phyloP scores from a whole-genome alignment of 345 rosid species.

The Ceriops zippeliana region DNA sequence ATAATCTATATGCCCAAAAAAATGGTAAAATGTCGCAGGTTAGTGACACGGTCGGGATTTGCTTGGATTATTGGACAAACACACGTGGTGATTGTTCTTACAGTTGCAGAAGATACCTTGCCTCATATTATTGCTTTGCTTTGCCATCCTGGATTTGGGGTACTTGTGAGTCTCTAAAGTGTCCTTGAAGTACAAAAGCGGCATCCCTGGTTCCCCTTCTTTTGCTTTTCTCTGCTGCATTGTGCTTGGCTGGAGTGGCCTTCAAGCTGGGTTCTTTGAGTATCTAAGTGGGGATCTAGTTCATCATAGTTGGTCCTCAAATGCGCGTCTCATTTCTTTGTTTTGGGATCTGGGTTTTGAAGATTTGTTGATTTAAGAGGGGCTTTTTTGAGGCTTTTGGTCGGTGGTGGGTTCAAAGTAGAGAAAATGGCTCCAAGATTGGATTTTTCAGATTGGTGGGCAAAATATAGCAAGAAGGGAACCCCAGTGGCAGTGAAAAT shows the following conservation, averaged over 20 bases:
- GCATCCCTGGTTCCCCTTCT: slow-evolving; percentile 13
- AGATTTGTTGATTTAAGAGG: slow-evolving; percentile 12
- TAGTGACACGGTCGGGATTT: slow-evolving; percentile 11
- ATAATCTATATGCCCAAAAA: neutral
- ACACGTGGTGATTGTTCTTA: slow-evolving; percentile 40
- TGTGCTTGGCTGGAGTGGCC: slow-evolving; percentile 33
- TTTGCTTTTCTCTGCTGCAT: slow-evolving; percentile 26
- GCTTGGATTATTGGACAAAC: slow-evolving; percentile 29
- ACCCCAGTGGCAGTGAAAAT: slow-evolving; percentile 84
- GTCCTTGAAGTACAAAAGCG: neutral
- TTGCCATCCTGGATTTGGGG: slow-evolving; percentile 30
- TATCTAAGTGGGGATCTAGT: slow-evolving; percentile 23
- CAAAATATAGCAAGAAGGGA: slow-evolving; percentile 57
- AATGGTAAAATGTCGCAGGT: slow-evolving; percentile 24
- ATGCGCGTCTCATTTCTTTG: slow-evolving; percentile 32
- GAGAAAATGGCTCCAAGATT: slow-evolving; percentile 59
- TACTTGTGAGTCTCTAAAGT: slow-evolving; percentile 7
- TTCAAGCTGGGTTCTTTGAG: slow-evolving; percentile 31
- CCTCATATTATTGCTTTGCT: slow-evolving; percentile 39
- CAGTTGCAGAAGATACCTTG: slow-evolving; percentile 44
- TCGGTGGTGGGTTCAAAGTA: slow-evolving; percentile 2
- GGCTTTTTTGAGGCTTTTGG: slow-evolving; percentile 1
- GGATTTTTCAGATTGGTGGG: slow-evolving; percentile 72
- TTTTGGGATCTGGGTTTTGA: slow-evolving; percentile 49
- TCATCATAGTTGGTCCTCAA: slow-evolving; percentile 17